A percentile compares a stretch with the other conserved stretches of the same genome.
These are phyloP conservation scores for Yarrowia keelungensis DNA, from an alignment of 805 yeast species.

Conservation along the genomic window DNA sequence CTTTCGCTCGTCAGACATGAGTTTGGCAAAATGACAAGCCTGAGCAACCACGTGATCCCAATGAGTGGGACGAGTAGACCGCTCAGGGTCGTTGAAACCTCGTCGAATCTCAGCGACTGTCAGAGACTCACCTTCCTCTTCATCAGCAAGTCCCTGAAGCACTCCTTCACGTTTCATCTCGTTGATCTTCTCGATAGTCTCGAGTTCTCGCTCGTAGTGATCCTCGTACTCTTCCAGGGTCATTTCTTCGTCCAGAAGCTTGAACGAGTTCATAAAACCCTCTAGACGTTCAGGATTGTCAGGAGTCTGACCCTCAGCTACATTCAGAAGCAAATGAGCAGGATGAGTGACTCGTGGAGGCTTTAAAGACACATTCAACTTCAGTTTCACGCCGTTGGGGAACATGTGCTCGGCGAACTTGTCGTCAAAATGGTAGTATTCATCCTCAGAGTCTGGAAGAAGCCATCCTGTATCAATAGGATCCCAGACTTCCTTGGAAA, in stretches of 20 bases:
- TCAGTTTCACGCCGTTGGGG: slow-evolving; percentile 33
- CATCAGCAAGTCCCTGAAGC: slow-evolving; percentile 39
- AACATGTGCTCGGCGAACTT: slow-evolving; percentile 36
- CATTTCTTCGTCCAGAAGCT: slow-evolving; percentile 67
- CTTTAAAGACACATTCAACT: slow-evolving; percentile 40
- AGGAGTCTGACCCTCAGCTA: slow-evolving; percentile 49
- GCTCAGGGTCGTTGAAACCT: slow-evolving; percentile 59
- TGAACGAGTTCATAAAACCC: slow-evolving; percentile 61
- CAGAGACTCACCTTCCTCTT: slow-evolving; percentile 23
- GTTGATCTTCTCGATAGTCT: slow-evolving; percentile 55
- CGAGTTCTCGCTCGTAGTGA: slow-evolving; percentile 62
- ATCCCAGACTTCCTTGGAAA: slow-evolving; percentile 8
- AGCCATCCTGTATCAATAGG: slow-evolving; percentile 38
- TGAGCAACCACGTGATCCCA: slow-evolving; percentile 80
- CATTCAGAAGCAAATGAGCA: slow-evolving; percentile 53
- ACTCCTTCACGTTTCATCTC: slow-evolving; percentile 55
- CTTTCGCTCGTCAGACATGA: slow-evolving; percentile 69
- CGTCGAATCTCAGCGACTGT: slow-evolving; percentile 46
- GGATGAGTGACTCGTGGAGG: slow-evolving; percentile 66
- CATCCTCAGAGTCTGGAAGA: slow-evolving; percentile 33
- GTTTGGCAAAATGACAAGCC: slow-evolving; percentile 71
- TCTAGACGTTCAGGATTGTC: slow-evolving; percentile 53
- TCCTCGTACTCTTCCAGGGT: slow-evolving; percentile 64
- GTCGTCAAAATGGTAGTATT: slow-evolving; percentile 38
- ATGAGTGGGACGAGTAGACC: slow-evolving; percentile 56